Percentiles rank a stretch among this genome's conserved stretches.
These are phyloP conservation scores for Tylopilus cervinicoccineus DNA, from an alignment of 768 basidiomycete genomes.

Conservation along the genomic window DNA sequence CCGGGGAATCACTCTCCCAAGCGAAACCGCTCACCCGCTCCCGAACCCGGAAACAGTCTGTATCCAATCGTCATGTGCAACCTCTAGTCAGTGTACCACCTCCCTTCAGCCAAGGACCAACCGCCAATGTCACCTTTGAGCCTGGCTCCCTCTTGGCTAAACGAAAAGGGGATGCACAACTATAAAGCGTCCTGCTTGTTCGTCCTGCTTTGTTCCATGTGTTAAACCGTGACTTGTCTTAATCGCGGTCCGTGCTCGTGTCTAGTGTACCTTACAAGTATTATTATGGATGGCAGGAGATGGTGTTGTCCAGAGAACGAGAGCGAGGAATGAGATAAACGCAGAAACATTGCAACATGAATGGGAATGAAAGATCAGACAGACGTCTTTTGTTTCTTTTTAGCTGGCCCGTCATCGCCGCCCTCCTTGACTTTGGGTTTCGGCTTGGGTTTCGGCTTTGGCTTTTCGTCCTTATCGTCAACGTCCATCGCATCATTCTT, in stretches of 20 bases:
- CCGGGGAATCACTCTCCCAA: slow-evolving; percentile 22
- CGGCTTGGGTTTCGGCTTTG: slow-evolving; percentile 40
- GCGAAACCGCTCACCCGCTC: slow-evolving; percentile 35
- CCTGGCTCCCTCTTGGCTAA: slow-evolving; percentile 72
- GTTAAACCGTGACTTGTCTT: slow-evolving; percentile 7
- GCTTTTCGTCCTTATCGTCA: slow-evolving; percentile 35
- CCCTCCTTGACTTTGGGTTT: slow-evolving; percentile 34
- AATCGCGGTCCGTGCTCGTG: slow-evolving; percentile 7
- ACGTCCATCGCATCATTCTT: slow-evolving; percentile 49
- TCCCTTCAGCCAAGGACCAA: slow-evolving; percentile 29
- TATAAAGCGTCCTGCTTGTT: background rate
- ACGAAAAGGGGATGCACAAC: slow-evolving; percentile 32
- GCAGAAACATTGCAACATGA: background rate
- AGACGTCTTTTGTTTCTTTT: slow-evolving; percentile 71
- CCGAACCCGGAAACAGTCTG: slow-evolving; percentile 34
- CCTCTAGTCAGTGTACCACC: slow-evolving; percentile 48
- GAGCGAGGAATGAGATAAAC: background rate
- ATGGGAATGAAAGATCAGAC: slow-evolving; percentile 20
- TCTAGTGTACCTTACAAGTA: slow-evolving; percentile 21
- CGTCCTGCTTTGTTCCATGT: background rate
- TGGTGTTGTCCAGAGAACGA: slow-evolving; percentile 2
- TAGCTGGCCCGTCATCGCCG: slow-evolving; percentile 53
- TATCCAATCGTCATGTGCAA: slow-evolving; percentile 37
- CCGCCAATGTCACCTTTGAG: slow-evolving; percentile 53
- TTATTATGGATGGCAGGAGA: slow-evolving; percentile 11